phyloP scores from a whole-genome alignment of 1,139 yeast species.

The Pichia sp. region DNA sequence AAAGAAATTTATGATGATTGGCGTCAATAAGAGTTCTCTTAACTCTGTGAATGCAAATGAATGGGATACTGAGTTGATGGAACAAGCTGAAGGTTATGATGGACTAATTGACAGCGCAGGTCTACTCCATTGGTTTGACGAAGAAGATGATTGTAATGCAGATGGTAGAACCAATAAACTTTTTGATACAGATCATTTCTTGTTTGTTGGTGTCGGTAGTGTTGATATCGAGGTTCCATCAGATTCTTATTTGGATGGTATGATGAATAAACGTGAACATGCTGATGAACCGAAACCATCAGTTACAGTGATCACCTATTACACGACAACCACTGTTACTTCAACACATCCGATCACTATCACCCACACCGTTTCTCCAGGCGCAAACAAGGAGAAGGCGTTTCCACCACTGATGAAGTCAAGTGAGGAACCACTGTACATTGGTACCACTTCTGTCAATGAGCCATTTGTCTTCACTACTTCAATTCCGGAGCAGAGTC shows the following conservation, averaged over 20 bases:
- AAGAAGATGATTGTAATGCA: conserved; percentile 6
- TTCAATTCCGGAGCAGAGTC: too few relatives aligned
- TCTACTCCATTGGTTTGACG: conserved; percentile 12
- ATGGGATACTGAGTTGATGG: conserved; percentile 2
- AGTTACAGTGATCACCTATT: conserved; percentile 1
- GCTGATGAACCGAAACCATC: background rate
- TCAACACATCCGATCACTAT: conserved; percentile 4
- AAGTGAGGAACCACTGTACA: background rate
- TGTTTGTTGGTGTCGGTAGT: conserved; percentile 22
- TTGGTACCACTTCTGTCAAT: too few relatives aligned
- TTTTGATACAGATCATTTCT: conserved; percentile 19
- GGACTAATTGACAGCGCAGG: background rate
- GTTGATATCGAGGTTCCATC: conserved; percentile 2
- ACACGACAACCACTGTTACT: conserved; percentile 12
- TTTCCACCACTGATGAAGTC: background rate
- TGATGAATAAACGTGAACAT: too few relatives aligned
- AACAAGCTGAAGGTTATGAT: conserved; percentile 8
- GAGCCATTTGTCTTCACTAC: conserved; percentile 2
- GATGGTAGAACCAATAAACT: conserved; percentile 9
- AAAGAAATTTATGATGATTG: conserved; percentile 24
- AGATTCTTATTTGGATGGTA: too few relatives aligned
- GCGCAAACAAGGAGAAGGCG: too few relatives aligned
- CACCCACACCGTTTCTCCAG: conserved; percentile 1
- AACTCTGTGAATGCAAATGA: conserved; percentile 7
- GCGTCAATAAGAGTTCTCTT: conserved; percentile 16